Evolutionary conservation across 2,329 filamentous ascomycete species (phyloP).

Genomic region (Colletotrichum orchidophilum): DNA sequence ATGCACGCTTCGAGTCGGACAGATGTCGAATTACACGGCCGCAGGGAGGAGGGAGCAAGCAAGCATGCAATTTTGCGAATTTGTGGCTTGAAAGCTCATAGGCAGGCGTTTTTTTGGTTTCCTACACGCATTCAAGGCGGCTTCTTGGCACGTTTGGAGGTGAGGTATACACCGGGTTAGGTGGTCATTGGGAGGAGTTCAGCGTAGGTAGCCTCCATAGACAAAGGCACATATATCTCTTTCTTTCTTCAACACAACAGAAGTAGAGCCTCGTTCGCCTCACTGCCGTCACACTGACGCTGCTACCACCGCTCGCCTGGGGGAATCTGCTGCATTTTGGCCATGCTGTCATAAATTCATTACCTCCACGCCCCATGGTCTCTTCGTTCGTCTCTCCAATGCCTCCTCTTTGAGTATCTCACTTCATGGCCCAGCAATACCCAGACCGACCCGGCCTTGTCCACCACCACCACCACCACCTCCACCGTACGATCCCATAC

Average conservation of each 20-base stretch:
- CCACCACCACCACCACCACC: not conserved
- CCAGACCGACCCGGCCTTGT: constrained; percentile 57
- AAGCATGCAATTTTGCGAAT: not conserved
- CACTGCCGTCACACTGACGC: not conserved
- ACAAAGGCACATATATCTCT: not conserved
- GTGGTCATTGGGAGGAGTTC: not conserved
- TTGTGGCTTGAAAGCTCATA: not conserved
- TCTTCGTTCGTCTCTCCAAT: not conserved
- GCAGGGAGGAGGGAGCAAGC: not conserved
- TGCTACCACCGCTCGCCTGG: not conserved
- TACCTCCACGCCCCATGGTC: constrained; percentile 13
- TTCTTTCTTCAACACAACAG: not conserved
- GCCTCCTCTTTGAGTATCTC: constrained; percentile 1
- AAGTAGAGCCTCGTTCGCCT: not conserved
- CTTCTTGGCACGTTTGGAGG: too few species aligned
- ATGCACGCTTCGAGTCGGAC: too few species aligned
- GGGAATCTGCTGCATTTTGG: constrained; percentile 16
- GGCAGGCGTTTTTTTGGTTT: not conserved
- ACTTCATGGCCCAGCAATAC: constrained; percentile 59
- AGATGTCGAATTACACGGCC: too few species aligned
- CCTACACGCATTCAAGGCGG: not conserved
- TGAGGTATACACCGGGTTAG: not conserved
- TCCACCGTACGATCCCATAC: constrained; percentile 36
- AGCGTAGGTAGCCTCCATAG: not conserved
- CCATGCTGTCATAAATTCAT: constrained; percentile 32